Percentiles rank a stretch among this genome's conserved stretches.
phyloP scores from a whole-genome alignment of 129 eudicot genomes.

The Silybum marianum region DNA sequence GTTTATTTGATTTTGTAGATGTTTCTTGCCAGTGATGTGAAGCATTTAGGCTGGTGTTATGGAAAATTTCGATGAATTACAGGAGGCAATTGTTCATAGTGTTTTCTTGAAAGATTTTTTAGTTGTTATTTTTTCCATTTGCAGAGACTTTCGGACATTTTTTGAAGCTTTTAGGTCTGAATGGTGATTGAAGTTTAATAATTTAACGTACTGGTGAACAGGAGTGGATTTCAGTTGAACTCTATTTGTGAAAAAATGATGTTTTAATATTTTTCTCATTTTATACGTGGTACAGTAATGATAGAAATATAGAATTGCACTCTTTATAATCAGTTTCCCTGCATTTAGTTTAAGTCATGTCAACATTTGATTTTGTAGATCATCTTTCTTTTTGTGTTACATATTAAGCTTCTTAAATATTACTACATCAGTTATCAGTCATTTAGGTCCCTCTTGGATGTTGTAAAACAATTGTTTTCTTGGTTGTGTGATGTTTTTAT shows the following conservation, averaged over 20 bases:
- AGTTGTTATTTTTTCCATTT: slow-evolving; percentile 14
- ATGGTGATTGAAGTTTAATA: neutral
- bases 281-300: neutral
- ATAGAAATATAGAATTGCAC: slow-evolving; percentile 1
- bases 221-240: slow-evolving; percentile 19
- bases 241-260: neutral
- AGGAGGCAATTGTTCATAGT: neutral
- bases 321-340: slow-evolving; percentile 9
- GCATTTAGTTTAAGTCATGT: neutral
- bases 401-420: neutral
- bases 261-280: neutral
- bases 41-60: slow-evolving; percentile 10
- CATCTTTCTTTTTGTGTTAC: neutral
- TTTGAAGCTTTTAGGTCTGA: slow-evolving; percentile 27
- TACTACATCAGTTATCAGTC: neutral
- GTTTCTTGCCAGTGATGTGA: slow-evolving; percentile 3
- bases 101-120: neutral
- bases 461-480: neutral
- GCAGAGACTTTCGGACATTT: neutral
- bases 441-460: neutral
- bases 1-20: slow-evolving; percentile 6
- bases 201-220: neutral
- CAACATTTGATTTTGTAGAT: neutral
- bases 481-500: neutral
- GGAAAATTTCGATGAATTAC: slow-evolving; percentile 5